These are phyloP conservation scores for Azolla pinnata DNA, from an alignment of 75 land plant species.

Conservation along the genomic window DNA sequence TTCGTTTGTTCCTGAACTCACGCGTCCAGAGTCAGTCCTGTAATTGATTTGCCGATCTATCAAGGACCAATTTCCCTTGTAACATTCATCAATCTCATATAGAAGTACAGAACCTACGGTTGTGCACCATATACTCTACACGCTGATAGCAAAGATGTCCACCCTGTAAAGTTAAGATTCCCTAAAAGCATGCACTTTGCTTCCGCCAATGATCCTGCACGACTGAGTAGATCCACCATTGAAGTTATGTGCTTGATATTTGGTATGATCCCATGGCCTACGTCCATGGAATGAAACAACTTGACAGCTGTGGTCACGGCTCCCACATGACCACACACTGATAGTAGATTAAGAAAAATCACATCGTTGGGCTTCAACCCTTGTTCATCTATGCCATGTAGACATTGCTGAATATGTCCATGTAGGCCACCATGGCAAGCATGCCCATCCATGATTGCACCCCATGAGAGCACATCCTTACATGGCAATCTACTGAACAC, in stretches of 20 bases:
- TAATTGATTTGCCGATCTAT: too few relatives aligned
- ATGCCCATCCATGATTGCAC: constrained; percentile 7
- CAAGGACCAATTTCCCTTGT: too few relatives aligned
- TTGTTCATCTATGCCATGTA: not conserved
- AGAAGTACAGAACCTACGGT: too few relatives aligned
- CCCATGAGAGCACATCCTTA: constrained; percentile 14
- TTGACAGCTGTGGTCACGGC: constrained; percentile 18
- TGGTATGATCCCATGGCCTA: constrained; percentile 26
- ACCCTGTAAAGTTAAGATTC: not conserved
- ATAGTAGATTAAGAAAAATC: constrained; percentile 15
- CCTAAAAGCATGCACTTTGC: not conserved
- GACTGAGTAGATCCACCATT: constrained; percentile 28
- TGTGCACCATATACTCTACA: constrained; percentile 4
- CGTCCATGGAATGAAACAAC: constrained; percentile 24
- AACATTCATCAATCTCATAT: too few relatives aligned
- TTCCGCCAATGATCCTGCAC: constrained; percentile 31
- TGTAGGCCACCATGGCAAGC: not conserved
- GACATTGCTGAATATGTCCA: not conserved
- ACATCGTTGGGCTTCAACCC: constrained; percentile 10
- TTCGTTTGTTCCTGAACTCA: too few relatives aligned
- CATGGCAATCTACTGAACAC: constrained; percentile 6
- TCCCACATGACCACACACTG: constrained; percentile 39
- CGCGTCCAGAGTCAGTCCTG: too few relatives aligned
- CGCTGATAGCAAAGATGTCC: constrained; percentile 2
- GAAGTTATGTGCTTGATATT: constrained; percentile 29